Base-by-base conservation (phyloP, 805 yeast species). In the Kuraishia molischiana region DNA sequence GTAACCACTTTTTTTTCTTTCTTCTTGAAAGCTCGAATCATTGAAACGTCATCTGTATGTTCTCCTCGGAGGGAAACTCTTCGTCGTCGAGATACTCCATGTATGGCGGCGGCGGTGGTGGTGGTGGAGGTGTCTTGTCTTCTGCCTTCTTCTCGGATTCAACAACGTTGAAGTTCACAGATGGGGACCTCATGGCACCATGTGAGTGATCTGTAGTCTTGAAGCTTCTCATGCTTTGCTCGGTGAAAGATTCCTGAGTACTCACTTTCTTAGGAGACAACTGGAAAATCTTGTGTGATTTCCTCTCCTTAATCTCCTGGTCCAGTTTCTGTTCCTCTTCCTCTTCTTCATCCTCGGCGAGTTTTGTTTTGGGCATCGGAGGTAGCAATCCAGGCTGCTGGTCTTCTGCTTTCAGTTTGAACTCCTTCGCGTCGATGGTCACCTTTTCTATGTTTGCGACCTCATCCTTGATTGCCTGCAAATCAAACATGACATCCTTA, bases 361-460 rank as follows among this genome's bases (percentile, higher is more conserved):
- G 24, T 13, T 35, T 20, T 10, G 19, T 13, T 14, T 29, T 29
- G 9, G 6, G 17, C 26, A 20, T 4, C 19, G 35, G 38, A 4
- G 36, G 37, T n/a, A 40, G 38, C 35, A 42, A 40, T 8, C 15
- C 10, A 5, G 24, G 24, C 18, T 9, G 17, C 11, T 8, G 8
- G 11, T 22, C 26, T n/a, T n/a, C n/a, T 11, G 8, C 11, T 22
- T 31, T 38, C 33, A 49, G 36, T 22, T 45, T 47, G 38, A 49
- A 49, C 34, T 45, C 43, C 34, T 49, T 48, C 32, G 48, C 21
- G 13, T 41, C 39, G n/a, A n/a, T n/a, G 8, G 36, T 44, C 1
- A 66, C 51, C 21, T 51, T 45, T 39, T 68, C 73, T 15, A 72
- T 66, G 29, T 61, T 69, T 15, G 58, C 53, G 29, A 71, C 67